These are phyloP conservation scores for Colletotrichum lentis DNA, from an alignment of 2,329 filamentous ascomycete species.

Conservation along the genomic window DNA sequence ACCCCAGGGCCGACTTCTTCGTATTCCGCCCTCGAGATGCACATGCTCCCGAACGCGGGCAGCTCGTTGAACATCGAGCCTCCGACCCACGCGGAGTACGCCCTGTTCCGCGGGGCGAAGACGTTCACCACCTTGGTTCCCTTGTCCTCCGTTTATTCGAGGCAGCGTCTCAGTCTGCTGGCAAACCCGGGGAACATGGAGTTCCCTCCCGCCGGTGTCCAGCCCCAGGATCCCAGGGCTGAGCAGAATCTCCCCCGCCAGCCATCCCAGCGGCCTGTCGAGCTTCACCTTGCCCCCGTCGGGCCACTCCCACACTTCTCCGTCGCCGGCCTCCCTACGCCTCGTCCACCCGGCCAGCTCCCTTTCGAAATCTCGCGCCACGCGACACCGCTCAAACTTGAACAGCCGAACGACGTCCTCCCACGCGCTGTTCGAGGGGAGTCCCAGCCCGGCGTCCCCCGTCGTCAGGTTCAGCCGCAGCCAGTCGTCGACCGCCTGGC, in stretches of 20 bases:
- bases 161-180: background rate
- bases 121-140: background rate
- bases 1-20: conserved; percentile 11
- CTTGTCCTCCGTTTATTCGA: background rate
- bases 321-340: background rate
- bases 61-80: conserved; percentile 19
- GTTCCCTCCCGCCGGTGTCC: conserved; percentile 1
- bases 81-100: conserved; percentile 9
- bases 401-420: background rate
- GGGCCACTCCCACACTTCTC: conserved; percentile 8
- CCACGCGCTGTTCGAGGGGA: background rate
- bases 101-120: conserved; percentile 1
- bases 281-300: background rate
- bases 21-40: conserved; percentile 13
- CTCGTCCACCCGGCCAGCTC: background rate
- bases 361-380: conserved; percentile 3
- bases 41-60: conserved; percentile 9
- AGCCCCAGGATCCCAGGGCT: conserved; percentile 4
- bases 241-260: conserved; percentile 12
- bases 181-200: conserved; percentile 3
- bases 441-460: background rate
- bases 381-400: conserved; percentile 11
- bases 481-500: conserved; percentile 18
- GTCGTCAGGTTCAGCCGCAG: background rate
- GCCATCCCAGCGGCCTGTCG: conserved; percentile 10